A percentile compares a stretch with the other conserved stretches of the same genome.
Conservation (phyloP, 2,329 filamentous ascomycete genomes). For the Fusarium sacchari region DNA sequence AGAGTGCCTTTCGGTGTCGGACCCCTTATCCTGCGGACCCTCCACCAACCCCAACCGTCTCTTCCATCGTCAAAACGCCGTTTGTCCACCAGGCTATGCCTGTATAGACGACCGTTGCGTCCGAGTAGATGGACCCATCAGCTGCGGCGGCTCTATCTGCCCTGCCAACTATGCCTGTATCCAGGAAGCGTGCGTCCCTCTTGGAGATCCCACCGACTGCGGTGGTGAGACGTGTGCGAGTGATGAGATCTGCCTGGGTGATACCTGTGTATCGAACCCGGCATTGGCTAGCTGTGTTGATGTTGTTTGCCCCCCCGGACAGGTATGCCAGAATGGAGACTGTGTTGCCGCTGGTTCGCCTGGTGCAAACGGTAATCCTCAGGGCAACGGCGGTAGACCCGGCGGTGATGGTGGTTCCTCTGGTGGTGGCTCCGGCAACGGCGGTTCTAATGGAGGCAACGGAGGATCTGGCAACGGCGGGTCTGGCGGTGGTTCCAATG, state of each 20-base stretch:
- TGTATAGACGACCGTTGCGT: slow-evolving; percentile 27
- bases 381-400: neutral
- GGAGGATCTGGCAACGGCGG: neutral
- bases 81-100: slow-evolving; percentile 9
- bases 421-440: neutral
- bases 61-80: slow-evolving; percentile 6
- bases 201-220: slow-evolving; percentile 13
- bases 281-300: neutral
- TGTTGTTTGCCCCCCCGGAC: neutral
- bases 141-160: slow-evolving; percentile 13
- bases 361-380: neutral
- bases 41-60: neutral
- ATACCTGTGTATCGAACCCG: slow-evolving; percentile 7
- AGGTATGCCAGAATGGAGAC: slow-evolving; percentile 5
- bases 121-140: neutral
- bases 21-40: slow-evolving; percentile 5
- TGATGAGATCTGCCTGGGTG: slow-evolving; percentile 17
- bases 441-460: neutral
- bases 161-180: slow-evolving; percentile 21
- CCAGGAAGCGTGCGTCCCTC: slow-evolving; percentile 10
- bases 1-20: slow-evolving; percentile 1
- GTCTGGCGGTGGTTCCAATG: neutral
- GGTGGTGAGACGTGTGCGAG: slow-evolving; percentile 8
- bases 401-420: neutral
- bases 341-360: neutral